These are phyloP conservation scores for Neoboletus brunneissimus DNA, from an alignment of 768 basidiomycete species.

Conservation along the genomic window DNA sequence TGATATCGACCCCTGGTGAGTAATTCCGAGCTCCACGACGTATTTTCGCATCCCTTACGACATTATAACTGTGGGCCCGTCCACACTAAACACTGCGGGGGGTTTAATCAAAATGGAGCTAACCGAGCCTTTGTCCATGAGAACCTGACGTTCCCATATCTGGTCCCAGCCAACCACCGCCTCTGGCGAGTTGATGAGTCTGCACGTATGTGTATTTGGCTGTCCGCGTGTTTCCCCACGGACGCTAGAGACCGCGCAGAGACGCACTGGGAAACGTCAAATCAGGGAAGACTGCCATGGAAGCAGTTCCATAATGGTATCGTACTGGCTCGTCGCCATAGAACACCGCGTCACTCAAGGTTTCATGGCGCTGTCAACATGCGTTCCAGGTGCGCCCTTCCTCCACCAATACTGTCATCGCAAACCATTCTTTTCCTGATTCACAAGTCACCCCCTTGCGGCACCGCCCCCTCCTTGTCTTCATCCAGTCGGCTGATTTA, in stretches of 20 bases:
- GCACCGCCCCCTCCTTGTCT: conserved; percentile 22
- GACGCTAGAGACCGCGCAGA: conserved; percentile 13
- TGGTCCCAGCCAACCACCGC: conserved; percentile 9
- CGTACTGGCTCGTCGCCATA: conserved; percentile 28
- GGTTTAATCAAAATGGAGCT: conserved; percentile 2
- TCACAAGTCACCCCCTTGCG: conserved; percentile 22
- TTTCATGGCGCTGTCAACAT: conserved; percentile 35
- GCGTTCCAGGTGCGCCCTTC: conserved; percentile 31
- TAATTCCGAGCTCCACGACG: conserved; percentile 23
- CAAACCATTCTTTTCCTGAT: conserved; percentile 23
- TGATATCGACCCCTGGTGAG: conserved; percentile 10
- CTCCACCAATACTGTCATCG: conserved; percentile 16
- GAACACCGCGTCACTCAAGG: conserved; percentile 32
- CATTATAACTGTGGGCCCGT: conserved; percentile 13
- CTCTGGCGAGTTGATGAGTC: conserved; percentile 2
- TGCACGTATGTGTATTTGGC: conserved; percentile 1
- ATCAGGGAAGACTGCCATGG: conserved; percentile 28
- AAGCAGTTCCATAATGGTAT: conserved; percentile 28
- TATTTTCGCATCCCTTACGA: conserved; percentile 19
- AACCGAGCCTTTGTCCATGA: conserved; percentile 13
- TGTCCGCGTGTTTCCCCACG: conserved; percentile 16
- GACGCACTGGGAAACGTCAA: conserved; percentile 19
- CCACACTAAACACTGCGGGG: conserved; percentile 17
- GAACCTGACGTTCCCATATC: conserved; percentile 17
- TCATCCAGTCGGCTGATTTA: conserved; percentile 28